Evolutionary conservation across 345 rosid species (phyloP).

Genomic region (Bretschneidera sinensis): DNA sequence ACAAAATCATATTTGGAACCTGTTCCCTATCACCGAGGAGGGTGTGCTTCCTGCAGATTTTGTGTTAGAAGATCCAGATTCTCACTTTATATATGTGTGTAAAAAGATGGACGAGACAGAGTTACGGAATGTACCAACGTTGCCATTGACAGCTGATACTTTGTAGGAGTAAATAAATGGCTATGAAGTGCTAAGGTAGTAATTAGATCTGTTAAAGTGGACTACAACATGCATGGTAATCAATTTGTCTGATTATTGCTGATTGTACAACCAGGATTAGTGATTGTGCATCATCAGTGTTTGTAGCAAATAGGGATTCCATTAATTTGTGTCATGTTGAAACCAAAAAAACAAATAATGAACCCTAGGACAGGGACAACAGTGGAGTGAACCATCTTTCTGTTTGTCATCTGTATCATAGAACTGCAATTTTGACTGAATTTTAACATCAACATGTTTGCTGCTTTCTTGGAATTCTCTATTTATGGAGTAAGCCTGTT

Average conservation of each 20-base stretch:
- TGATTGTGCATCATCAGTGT: neutral
- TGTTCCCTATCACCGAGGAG: slow-evolving; percentile 51
- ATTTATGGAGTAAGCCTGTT: no score
- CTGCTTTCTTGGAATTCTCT: no score
- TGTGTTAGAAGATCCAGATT: slow-evolving; percentile 84
- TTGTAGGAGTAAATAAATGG: slow-evolving; percentile 12
- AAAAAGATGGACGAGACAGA: slow-evolving; percentile 43
- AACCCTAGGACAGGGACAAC: neutral
- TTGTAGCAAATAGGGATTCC: slow-evolving; percentile 9
- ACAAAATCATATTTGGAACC: slow-evolving; percentile 57
- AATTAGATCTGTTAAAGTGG: neutral
- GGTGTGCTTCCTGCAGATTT: slow-evolving; percentile 63
- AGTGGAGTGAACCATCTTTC: neutral
- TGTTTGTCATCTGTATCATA: neutral
- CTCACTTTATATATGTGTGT: slow-evolving; percentile 85
- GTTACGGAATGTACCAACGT: slow-evolving; percentile 26
- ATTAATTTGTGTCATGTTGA: no score
- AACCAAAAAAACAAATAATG: slow-evolving; percentile 2
- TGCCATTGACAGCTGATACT: slow-evolving; percentile 39
- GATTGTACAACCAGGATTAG: slow-evolving; percentile 17
- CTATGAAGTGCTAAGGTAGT: slow-evolving; percentile 4
- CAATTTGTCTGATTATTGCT: slow-evolving; percentile 15
- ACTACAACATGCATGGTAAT: slow-evolving; percentile 3
- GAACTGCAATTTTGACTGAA: neutral
- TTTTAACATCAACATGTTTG: neutral